Evolutionary conservation across 345 rosid species (phyloP), one percentile per base, ranked within the genome.

Genomic region (Hypericum androsaemum): DNA sequence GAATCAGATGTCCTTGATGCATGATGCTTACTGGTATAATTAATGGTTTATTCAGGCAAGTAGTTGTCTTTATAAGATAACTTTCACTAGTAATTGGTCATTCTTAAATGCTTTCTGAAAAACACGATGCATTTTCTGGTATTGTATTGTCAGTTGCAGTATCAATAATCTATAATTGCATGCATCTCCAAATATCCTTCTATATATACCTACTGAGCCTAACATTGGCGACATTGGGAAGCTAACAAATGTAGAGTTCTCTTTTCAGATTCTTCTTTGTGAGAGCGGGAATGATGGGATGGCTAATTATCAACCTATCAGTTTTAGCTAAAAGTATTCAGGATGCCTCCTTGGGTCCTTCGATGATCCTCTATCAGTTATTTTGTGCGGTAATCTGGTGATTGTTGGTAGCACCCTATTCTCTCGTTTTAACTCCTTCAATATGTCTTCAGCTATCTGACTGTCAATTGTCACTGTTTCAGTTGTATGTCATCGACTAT

Each of bases 211-310:
- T 22, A 22, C 4, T 22, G 32, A 22, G 32, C 4, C 32, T 22
- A 22, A 22, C 32, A 22, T 22, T 22, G 32, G 4, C 32, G 4
- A 22, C 4, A 4, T 22, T 22, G 32, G 32, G 32, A 22, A 22
- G 53, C 61, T 73, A 52, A 49, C 43, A 39, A 46, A 48, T 39
- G 43, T 47, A 40, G 39, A 49, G 37, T 52, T 69, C 14, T 61
- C 43, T 52, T 60, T 59, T 61, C 64, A 86, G 96, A 64, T 84
- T 89, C 78, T 82, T 86, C 80, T 86, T 84, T 71, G 97, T 89
- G 47, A 78, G 89, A 80, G 96, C 95, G 35, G 97, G 96, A 58
- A 89, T 89, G 96, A 84, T 87, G 96, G 96, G 96, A 57, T 90
- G 96, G 96, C 79, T 90, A 46, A 75, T 87, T 50, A 84, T 90